These are phyloP conservation scores for Termitomyces sp. DNA, from an alignment of 768 basidiomycete species.

Conservation along the genomic window DNA sequence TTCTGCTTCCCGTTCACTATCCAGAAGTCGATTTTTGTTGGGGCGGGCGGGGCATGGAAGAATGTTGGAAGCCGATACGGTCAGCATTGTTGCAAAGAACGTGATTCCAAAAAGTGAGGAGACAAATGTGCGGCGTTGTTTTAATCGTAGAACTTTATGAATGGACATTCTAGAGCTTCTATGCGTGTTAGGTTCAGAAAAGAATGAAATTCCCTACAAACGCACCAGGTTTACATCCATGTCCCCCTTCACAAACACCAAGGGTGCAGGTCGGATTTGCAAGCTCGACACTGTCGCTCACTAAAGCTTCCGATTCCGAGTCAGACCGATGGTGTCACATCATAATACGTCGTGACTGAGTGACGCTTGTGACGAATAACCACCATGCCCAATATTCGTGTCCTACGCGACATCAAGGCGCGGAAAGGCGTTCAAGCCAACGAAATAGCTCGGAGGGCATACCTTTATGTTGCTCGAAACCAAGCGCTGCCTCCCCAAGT, in stretches of 20 bases:
- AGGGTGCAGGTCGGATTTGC: background rate
- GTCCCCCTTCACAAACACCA: constrained; percentile 16
- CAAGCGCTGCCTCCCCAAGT: constrained; percentile 84
- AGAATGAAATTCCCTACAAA: constrained; percentile 13
- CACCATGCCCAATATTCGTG: constrained; percentile 43
- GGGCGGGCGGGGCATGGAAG: constrained; percentile 78
- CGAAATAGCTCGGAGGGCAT: constrained; percentile 85
- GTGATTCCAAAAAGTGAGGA: constrained; percentile 81
- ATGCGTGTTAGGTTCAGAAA: background rate
- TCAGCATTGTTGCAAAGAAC: constrained; percentile 73
- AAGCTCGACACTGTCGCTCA: background rate
- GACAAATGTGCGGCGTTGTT: constrained; percentile 69
- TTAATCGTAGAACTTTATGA: constrained; percentile 56
- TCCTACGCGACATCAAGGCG: constrained; percentile 79
- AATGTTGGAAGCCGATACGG: constrained; percentile 77
- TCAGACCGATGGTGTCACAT: constrained; percentile 36
- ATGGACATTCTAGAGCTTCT: constrained; percentile 52
- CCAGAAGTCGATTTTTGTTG: constrained; percentile 57
- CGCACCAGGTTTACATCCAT: constrained; percentile 26
- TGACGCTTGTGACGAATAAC: constrained; percentile 8
- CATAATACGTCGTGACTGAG: constrained; percentile 1
- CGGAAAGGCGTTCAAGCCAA: constrained; percentile 67
- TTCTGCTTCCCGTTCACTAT: constrained; percentile 37
- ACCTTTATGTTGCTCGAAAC: constrained; percentile 92
- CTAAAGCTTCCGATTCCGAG: too few relatives aligned